Base-by-base conservation (phyloP, 2,329 filamentous ascomycete genomes). In the Fusarium sp. region DNA sequence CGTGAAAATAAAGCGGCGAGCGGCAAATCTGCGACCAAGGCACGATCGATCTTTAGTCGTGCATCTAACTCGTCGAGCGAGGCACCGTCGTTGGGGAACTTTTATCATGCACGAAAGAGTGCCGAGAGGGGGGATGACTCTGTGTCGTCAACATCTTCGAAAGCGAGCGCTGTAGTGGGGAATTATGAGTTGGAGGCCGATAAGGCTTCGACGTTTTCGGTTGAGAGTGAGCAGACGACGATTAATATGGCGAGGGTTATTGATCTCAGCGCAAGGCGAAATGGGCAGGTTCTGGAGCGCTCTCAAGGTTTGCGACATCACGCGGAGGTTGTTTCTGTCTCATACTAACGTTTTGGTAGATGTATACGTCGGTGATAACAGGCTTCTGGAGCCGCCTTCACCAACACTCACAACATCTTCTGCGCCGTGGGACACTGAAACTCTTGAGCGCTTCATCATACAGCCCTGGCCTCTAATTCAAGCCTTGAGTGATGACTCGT, bases 401-500 rank as follows among this genome's bases (percentile, higher is more conserved):
- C 54, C 58, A 8, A 47, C 58, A 20, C 42, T 61, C 10, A 54
- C 65, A 7, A 41, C 59, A 1, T 67, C 58, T 0, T 41, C 65
- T 9, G 35, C 53, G 5, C 50, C 59, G 1, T 70, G 58, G 69
- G 48, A 66, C 12, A 45, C 51, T 6, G 50, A 67, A n/a, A 39
- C 48, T 3, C 7, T 58, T 5, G 68, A 67, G 20, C 41, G 48
- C 2, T 53, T 64, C 13, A 22, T 64, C 7, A 4, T 74, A 3
- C 68, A 56, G 5, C 65, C 65, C 0, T 74, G 72, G 41, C 61
- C 68, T 10, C 45, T 74, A 7, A 28, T 74, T 5, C 72, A 74
- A 48, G 51, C 65, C 7, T 54, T 74, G 4, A 68, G 68, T 12
- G 58, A 72, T 18, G 72, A 71, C 11, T 74, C 72, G 0, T 74